Base-by-base conservation (phyloP, 1,284 basidiomycete genomes). In the Meira miltonrushii region DNA sequence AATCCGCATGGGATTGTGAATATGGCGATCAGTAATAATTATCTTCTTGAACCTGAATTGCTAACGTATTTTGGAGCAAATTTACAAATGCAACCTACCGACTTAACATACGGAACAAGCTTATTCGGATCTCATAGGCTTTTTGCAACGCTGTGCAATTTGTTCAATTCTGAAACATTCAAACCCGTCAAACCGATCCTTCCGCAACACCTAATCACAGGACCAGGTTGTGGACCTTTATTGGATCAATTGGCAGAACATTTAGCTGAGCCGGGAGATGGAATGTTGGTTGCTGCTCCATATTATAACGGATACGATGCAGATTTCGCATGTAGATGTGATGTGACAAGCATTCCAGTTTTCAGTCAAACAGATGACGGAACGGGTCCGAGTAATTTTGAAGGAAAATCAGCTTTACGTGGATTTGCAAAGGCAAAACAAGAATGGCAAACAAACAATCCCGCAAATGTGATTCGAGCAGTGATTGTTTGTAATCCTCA, bases 21-120 rank as follows among this genome's bases (percentile, higher is more conserved):
- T 55, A 56, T 66, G 54, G 64, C 57, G 41, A 66, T 66, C 39
- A 61, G 61, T 54, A 66, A 66, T 61, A 66, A 66, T 48, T 57
- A 38, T 13, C 58, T 66, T 37, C 57, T 62, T 50, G 54, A 59
- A 33, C 41, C 48, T 12, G 64, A 66, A 44, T 53, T 66, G 1
- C 55, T 65, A 21, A 48, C 57, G 19, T 62, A 38, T 51, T 55
- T 62, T 28, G 50, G 40, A 39, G 15, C 15, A 13, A 40, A 60
- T 21, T 33, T 61, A 33, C 3, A n/a, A 15, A 37, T 64, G 17
- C 23, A 48, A 33, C 44, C 58, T 19, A 46, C 33, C n/a, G 59
- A 61, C 28, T 54, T 61, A 12, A 61, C 62, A 25, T 60, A 60
- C 41, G 64, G 64, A 17, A 60, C 58, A 11, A 57, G 54, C 17